phyloP scores from a whole-genome alignment of 176 grass and related monocot genomes.

The Musa troglodytarum region DNA sequence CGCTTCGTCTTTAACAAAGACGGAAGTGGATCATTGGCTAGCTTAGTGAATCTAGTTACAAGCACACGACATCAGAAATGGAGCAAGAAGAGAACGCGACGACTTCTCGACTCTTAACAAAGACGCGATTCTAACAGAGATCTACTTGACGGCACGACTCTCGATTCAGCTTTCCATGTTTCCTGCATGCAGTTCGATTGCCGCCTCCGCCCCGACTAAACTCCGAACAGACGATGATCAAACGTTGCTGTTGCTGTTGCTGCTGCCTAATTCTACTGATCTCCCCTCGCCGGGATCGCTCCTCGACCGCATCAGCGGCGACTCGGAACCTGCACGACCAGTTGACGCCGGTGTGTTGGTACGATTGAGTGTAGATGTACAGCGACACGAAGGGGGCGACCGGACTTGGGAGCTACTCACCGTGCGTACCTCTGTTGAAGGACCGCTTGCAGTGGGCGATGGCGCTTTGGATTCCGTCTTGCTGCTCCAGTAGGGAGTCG shows the following conservation, averaged over 20 bases:
- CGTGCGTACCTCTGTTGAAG: conserved; percentile 11
- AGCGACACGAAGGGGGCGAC: background rate
- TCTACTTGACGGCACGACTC: background rate
- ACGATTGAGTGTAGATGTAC: background rate
- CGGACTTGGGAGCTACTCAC: background rate
- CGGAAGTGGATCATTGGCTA: background rate
- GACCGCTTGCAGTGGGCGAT: conserved; percentile 27
- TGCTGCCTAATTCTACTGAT: background rate
- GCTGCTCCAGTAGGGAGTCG: conserved; percentile 19
- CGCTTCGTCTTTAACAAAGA: background rate
- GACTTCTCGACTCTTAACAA: background rate
- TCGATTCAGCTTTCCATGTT: background rate
- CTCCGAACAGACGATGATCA: background rate
- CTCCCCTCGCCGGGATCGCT: conserved; percentile 19
- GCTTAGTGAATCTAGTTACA: background rate
- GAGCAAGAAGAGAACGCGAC: background rate
- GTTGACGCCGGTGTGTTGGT: too few relatives aligned
- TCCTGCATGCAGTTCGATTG: background rate
- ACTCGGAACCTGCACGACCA: conserved; percentile 11
- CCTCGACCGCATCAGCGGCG: conserved; percentile 12
- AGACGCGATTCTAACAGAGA: too few relatives aligned
- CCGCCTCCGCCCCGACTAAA: conserved; percentile 1
- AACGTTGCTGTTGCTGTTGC: background rate
- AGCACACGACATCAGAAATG: background rate
- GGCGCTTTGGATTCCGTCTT: conserved; percentile 26